phyloP scores from a whole-genome alignment of 2,329 filamentous ascomycete species.

The Apiospora rasikravindrae region DNA sequence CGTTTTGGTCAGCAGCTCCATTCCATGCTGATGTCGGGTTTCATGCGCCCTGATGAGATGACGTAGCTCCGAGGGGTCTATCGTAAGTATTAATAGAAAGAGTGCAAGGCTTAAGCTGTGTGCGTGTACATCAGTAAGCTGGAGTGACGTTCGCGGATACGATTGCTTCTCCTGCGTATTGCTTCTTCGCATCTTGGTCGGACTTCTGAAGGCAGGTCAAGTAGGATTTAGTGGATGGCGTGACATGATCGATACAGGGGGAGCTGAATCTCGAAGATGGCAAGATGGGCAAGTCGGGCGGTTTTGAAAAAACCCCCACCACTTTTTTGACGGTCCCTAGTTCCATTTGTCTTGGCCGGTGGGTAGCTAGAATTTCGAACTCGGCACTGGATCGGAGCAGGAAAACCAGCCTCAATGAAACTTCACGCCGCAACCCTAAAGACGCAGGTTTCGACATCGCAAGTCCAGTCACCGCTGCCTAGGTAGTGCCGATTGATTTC shows the following conservation, averaged over 20 bases:
- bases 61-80: background rate
- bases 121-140: background rate
- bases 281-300: background rate
- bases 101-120: background rate
- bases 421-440: background rate
- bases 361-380: constrained; percentile 9
- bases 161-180: background rate
- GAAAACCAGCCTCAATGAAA: background rate
- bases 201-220: background rate
- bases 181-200: background rate
- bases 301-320: background rate
- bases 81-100: background rate
- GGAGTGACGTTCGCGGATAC: background rate
- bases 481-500: background rate
- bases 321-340: background rate
- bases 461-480: background rate
- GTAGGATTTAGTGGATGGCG: background rate
- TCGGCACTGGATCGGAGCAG: constrained; percentile 10
- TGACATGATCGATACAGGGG: background rate
- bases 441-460: background rate
- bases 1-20: background rate
- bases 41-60: constrained; percentile 6
- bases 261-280: background rate
- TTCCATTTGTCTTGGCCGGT: background rate
- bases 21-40: constrained; percentile 5